phyloP scores from a whole-genome alignment of 1,139 yeast genomes.

The Geotrichum klebahnii region DNA sequence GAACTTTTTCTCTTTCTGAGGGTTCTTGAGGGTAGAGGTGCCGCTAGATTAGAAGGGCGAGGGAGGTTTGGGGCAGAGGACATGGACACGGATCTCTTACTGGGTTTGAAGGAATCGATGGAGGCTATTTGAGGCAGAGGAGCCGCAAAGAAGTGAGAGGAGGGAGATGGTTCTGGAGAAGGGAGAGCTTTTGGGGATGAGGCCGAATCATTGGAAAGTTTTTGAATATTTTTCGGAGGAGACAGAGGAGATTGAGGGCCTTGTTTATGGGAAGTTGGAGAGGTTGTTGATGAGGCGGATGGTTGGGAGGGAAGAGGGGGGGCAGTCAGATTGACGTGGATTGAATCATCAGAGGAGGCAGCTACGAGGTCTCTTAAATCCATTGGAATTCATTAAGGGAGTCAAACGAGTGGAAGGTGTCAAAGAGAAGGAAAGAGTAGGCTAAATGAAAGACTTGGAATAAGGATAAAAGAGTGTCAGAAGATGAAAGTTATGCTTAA shows the following conservation, averaged over 20 bases:
- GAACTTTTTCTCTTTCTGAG: conserved; percentile 16
- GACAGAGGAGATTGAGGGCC: conserved; percentile 2
- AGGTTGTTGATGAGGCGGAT: background rate
- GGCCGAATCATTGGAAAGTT: background rate
- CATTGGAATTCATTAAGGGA: conserved; percentile 11
- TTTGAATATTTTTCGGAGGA: background rate
- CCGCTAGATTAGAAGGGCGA: background rate
- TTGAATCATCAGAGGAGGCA: conserved; percentile 7
- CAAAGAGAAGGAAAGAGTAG: background rate
- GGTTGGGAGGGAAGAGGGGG: conserved; percentile 1
- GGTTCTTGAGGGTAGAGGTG: conserved; percentile 12
- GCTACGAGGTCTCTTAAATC: conserved; percentile 19
- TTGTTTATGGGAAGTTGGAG: conserved; percentile 8
- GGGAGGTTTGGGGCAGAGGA: conserved; percentile 1
- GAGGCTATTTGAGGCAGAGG: conserved; percentile 11
- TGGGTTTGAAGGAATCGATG: background rate
- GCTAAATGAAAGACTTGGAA: background rate
- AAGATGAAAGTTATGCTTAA: too few relatives aligned
- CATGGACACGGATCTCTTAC: background rate
- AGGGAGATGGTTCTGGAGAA: conserved; percentile 22
- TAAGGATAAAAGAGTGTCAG: background rate
- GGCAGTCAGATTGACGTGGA: background rate
- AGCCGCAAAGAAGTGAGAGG: conserved; percentile 18
- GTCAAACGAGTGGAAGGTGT: background rate
- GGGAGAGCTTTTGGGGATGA: conserved; percentile 17